Evolutionary conservation across 2,329 filamentous ascomycete species (phyloP).

Genomic region (Monilinia laxa): DNA sequence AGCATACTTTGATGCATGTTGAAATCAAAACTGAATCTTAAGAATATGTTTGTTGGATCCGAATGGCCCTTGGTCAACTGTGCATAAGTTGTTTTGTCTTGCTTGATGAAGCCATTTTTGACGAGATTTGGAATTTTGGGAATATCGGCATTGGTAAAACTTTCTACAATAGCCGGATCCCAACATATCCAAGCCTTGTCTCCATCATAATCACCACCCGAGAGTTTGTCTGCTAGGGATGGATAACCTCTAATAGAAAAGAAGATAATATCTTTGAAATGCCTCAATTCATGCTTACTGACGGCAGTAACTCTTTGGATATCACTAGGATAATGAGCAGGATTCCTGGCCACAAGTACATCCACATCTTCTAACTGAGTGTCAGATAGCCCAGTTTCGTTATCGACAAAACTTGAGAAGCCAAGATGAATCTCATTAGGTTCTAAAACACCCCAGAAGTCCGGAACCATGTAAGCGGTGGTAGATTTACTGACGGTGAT

Average conservation of each 20-base stretch:
- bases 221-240: constrained; percentile 68
- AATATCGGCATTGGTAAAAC: constrained; percentile 62
- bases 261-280: constrained; percentile 75
- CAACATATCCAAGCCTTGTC: constrained; percentile 78
- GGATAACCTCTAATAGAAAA: constrained; percentile 64
- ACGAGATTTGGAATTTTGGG: constrained; percentile 49
- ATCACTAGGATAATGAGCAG: constrained; percentile 68
- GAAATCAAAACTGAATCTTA: constrained; percentile 57
- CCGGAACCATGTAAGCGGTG: constrained; percentile 65
- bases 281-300: constrained; percentile 58
- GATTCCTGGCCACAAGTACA: constrained; percentile 66
- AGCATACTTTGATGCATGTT: constrained; percentile 57
- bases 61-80: constrained; percentile 26
- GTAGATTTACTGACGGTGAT: constrained; percentile 62
- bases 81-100: constrained; percentile 46
- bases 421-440: constrained; percentile 67
- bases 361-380: constrained; percentile 57
- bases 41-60: constrained; percentile 44
- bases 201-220: constrained; percentile 80
- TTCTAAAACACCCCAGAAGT: constrained; percentile 59
- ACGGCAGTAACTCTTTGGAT: constrained; percentile 67
- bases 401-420: constrained; percentile 61
- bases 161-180: constrained; percentile 62
- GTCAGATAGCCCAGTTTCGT: constrained; percentile 53
- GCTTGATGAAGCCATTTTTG: constrained; percentile 49